Base-by-base conservation (phyloP, 2,329 filamentous ascomycete species). In the Colletotrichum sp. region DNA sequence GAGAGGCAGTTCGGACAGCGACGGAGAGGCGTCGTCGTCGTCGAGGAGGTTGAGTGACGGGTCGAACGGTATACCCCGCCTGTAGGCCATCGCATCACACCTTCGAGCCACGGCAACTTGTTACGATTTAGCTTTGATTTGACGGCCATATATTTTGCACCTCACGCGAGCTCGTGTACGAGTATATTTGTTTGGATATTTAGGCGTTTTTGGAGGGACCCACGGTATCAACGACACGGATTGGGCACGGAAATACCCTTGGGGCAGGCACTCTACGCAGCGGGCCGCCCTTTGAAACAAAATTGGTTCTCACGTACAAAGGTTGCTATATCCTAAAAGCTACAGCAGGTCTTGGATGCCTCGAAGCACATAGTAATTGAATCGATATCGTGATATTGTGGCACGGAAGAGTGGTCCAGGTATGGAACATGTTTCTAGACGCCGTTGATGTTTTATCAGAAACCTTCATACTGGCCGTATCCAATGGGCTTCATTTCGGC, bases 31-130 rank as follows among this genome's bases (percentile, higher is more conserved):
- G 6, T 72, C 81, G 18, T 70, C 65, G 3, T 76, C 71, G 3
- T 72, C 72, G 12, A 79, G 81, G 16, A 80, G 82, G 18, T 68
- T 82, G 36, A 84, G 82, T 57, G 83, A 85, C 63, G 76, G 77
- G 2, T 78, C 77, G 34, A 85, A 87, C 76, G 74, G 85, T 34
- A 77, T 78, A 39, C 85, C 86, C 30, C 83, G 86, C 36, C 76
- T 86, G 21, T 86, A 78, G 21, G 15, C 24, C 30, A 3, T 21
- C 26, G 21, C 34, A 28, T 44, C 21, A 4, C 28, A 21, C 18
- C 59, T 32, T 36, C 10, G 10, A 32, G 32, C 30, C 13, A 21
- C n/a, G 18, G 30, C 28, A 63, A 16, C 18, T 8, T 10, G 13
- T 3, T 9, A 63, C 13, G 60, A 64, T 24, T 63, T 36, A 21